Conservation (phyloP, 1,284 basidiomycete genomes). For the Papiliotrema flavescens region DNA sequence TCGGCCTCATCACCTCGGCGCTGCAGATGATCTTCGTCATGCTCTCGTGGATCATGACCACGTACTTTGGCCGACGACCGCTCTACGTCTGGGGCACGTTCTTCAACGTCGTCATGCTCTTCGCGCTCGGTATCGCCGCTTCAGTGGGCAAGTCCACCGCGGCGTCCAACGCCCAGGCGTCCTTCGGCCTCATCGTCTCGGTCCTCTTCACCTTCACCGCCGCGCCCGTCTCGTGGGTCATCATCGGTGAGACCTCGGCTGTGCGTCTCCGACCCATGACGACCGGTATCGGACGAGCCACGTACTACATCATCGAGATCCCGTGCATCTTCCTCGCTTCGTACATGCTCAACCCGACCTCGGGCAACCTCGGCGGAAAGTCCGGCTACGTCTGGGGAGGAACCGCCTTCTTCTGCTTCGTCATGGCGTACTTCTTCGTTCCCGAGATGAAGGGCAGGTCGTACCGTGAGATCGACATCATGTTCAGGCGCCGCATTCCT, state of each 20-base stretch:
- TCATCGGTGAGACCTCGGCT: slow-evolving; percentile 41
- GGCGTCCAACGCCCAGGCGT: slow-evolving; percentile 26
- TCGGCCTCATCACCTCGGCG: slow-evolving; percentile 36
- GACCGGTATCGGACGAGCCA: slow-evolving; percentile 35
- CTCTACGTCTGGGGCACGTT: slow-evolving; percentile 23
- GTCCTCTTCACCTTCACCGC: slow-evolving; percentile 33
- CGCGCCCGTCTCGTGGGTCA: slow-evolving; percentile 27
- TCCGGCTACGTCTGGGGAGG: slow-evolving; percentile 49
- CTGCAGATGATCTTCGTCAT: slow-evolving; percentile 42
- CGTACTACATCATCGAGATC: slow-evolving; percentile 39
- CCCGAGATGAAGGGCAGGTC: slow-evolving; percentile 50
- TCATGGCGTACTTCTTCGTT: slow-evolving; percentile 37
- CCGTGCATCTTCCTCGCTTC: slow-evolving; percentile 33
- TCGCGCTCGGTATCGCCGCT: slow-evolving; percentile 22
- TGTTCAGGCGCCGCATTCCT: slow-evolving; percentile 42
- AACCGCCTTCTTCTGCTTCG: slow-evolving; percentile 15
- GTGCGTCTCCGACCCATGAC: slow-evolving; percentile 36
- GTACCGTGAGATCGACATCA: slow-evolving; percentile 48
- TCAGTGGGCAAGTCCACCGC: slow-evolving; percentile 13
- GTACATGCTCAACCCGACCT: slow-evolving; percentile 30
- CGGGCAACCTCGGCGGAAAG: slow-evolving; percentile 28
- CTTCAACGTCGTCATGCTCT: slow-evolving; percentile 17
- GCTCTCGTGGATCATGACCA: slow-evolving; percentile 29
- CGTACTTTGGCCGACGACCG: slow-evolving; percentile 31
- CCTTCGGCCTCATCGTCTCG: slow-evolving; percentile 30